Base-by-base conservation (phyloP, 257 asterid genomes). In the Cordia subcordata region DNA sequence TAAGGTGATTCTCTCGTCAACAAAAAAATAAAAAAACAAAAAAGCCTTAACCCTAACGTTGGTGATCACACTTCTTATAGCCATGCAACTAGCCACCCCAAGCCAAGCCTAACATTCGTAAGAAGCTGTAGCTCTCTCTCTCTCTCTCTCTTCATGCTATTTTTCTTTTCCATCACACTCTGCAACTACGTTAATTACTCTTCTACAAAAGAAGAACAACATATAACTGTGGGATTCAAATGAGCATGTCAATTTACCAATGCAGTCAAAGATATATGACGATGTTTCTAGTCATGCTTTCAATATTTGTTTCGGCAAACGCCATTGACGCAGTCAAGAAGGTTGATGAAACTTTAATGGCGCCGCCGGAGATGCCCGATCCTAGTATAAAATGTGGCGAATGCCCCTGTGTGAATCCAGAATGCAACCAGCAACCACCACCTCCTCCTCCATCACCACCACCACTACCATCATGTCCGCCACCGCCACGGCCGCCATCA, bases 341-440 rank as follows among this genome's bases (percentile, higher is more conserved):
- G 35, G 35, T 27, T 27, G 35, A 27, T 27, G 35, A 27, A 27
- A 3, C 35, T 27, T 27, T 27, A 27, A 6, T 27, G n/a, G n/a
- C n/a, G n/a, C n/a, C n/a, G 35, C 35, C 35, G 35, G 35, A 27
- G 35, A 6, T 27, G 35, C 35, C 35, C n/a, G 1, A 33, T 55
- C 38, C 76, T 60, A 78, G 77, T 59, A 68, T 79, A 10, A 86
- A 74, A 57, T 86, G 95, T 56, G 95, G 95, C 45, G 89, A 77
- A 60, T 86, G 95, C 33, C 85, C 92, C 5, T 86, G 95, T 55
- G 72, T 38, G 39, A 78, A 76, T 53, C 78, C 85, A 66, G n/a
- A n/a, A n/a, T 86, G 95, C 79, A 62, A 49, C 79, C 86, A 74
- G 47, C 60, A 55, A 23, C 63, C 69, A 0, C 72, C 60, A 9